Base-by-base conservation (phyloP, 169 alveolate species). In the Plasmodium gaboni region DNA sequence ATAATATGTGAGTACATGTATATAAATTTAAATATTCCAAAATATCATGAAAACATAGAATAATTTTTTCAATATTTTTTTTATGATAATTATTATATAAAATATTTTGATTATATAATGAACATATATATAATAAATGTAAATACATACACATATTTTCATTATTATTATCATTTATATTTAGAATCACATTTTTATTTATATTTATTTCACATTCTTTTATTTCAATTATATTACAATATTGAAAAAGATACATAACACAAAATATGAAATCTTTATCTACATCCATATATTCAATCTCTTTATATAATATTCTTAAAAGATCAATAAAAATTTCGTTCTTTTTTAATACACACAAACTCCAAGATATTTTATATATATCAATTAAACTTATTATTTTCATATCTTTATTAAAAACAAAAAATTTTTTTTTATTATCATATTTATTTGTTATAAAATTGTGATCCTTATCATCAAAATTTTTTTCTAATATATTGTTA, bases 101-200 rank as follows among this genome's bases (percentile, higher is more conserved):
- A 70, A 51, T 28, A 12, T 26, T 19, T 26, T 46, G 17, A 50
- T 80, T 80, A 44, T 80, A 28, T 68, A 70, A 44, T 8, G 73
- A 51, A 7, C 90, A 67, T 2, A 80, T 48, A 44, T 80, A 48
- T 38, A 80, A 71, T n/a, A 80, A 48, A 59, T 80, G 90, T 15
- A 80, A 60, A 55, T 80, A 80, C 83, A 68, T 65, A 44, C 90
- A 80, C 63, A 80, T 44, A n/a, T 80, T 80, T 26, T 80, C 90
- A 80, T 28, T 53, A 38, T 15, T 80, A 32, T 70, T 67, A 10
- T 80, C 32, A 32, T 67, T 80, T 42, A 80, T 15, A 38, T 22
- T 19, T 9, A 80, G 19, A 2, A 19, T 3, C 2, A 68, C 46
- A 67, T 80, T 53, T 1, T 67, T 80, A 44, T 44, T 67, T 53